Percentiles rank a stretch among this genome's conserved stretches.
Evolutionary conservation across 176 grass and related monocot genomes (phyloP).

Genomic region (Elymus sibiricus): DNA sequence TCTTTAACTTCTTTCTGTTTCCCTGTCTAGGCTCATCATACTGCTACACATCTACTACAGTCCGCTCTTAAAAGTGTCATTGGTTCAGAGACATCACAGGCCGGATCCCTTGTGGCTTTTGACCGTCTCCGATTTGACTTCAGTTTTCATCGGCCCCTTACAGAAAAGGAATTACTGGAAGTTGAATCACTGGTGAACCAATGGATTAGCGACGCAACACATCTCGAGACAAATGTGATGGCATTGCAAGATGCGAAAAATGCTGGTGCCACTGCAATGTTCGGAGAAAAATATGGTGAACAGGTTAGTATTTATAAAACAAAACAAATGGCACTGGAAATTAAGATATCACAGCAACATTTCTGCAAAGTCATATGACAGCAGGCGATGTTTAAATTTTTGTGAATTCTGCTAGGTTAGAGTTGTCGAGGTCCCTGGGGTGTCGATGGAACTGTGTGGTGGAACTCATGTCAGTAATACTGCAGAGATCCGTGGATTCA

Average conservation of each 20-base stretch:
- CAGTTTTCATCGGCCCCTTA: conserved; percentile 80
- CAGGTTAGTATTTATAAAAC: conserved; percentile 43
- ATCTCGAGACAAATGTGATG: conserved; percentile 90
- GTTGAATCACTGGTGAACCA: conserved; percentile 85
- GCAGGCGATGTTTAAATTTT: not conserved
- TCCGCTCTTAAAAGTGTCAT: conserved; percentile 76
- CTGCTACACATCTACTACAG: conserved; percentile 95
- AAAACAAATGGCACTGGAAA: not conserved
- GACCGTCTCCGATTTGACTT: conserved; percentile 96
- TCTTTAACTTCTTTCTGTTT: conserved; percentile 27
- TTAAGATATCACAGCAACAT: not conserved
- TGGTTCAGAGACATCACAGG: conserved; percentile 91
- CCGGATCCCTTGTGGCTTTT: conserved; percentile 92
- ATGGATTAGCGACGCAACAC: conserved; percentile 66
- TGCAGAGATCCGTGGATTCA: conserved; percentile 88
- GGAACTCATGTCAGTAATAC: conserved; percentile 95
- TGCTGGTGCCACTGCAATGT: conserved; percentile 96
- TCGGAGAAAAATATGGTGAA: conserved; percentile 94
- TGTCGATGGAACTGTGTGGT: conserved; percentile 96
- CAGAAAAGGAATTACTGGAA: conserved; percentile 63
- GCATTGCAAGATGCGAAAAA: conserved; percentile 82
- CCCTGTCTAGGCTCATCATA: conserved; percentile 80
- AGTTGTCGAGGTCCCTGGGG: conserved; percentile 89
- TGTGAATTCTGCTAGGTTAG: conserved; percentile 56
- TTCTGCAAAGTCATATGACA: conserved; percentile 7